These are phyloP conservation scores for Chenopodium album DNA, from an alignment of 148 eudicot species.

Conservation along the genomic window DNA sequence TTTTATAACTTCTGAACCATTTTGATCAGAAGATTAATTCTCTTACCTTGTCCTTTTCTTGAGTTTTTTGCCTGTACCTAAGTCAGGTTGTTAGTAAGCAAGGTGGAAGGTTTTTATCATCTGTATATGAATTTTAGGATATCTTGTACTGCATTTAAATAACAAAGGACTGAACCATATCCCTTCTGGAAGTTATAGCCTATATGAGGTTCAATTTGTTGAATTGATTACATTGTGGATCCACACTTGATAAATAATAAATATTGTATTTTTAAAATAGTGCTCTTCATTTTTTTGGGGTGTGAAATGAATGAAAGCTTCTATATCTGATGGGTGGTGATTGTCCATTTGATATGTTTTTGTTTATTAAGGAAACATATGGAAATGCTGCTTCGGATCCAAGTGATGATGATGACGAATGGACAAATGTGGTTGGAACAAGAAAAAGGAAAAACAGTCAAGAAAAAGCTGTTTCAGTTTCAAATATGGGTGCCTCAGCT, in stretches of 20 bases:
- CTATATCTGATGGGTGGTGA: slow-evolving; percentile 5
- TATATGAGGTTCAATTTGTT: too few relatives aligned
- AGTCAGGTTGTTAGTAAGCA: neutral
- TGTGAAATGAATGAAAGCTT: neutral
- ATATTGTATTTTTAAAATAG: too few relatives aligned
- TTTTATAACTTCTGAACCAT: neutral
- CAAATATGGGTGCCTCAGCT: slow-evolving; percentile 22
- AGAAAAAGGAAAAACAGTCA: slow-evolving; percentile 34
- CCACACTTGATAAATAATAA: neutral
- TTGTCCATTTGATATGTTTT: slow-evolving; percentile 13
- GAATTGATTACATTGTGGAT: too few relatives aligned
- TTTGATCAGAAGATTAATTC: neutral
- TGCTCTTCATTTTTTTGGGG: neutral
- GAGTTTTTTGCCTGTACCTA: neutral
- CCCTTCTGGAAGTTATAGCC: neutral
- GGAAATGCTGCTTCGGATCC: slow-evolving; percentile 65
- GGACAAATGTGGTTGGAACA: slow-evolving; percentile 40
- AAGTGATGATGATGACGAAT: slow-evolving; percentile 85
- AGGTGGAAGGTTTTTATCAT: neutral
- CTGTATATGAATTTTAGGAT: neutral
- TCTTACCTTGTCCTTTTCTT: neutral
- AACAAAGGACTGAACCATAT: neutral
- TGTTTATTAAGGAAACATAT: slow-evolving; percentile 63
- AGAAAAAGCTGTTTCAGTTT: slow-evolving; percentile 24
- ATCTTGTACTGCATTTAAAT: neutral